phyloP scores from a whole-genome alignment of 352 stramenopile genomes.

The Globisporangium parvum region DNA sequence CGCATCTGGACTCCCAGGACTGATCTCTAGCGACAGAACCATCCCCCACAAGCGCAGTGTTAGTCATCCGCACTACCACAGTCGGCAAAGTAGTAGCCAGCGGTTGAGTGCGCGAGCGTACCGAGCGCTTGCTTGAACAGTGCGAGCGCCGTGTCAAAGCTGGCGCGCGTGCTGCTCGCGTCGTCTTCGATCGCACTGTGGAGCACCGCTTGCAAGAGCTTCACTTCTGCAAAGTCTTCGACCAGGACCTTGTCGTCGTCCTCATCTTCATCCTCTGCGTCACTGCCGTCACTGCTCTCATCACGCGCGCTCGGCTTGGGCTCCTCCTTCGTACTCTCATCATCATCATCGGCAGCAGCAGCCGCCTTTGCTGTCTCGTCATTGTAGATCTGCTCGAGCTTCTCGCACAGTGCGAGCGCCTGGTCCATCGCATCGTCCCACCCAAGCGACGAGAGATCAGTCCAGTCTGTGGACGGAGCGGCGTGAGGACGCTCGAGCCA shows the following conservation, averaged over 20 bases:
- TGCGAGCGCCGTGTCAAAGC: slow-evolving; percentile 41
- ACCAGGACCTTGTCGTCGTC: slow-evolving; percentile 41
- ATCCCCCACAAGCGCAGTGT: not conserved
- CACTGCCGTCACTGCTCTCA: not conserved
- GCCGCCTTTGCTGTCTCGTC: slow-evolving; percentile 12
- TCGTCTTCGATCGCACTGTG: slow-evolving; percentile 34
- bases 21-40: slow-evolving; percentile 19
- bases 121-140: slow-evolving; percentile 53
- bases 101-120: slow-evolving; percentile 4
- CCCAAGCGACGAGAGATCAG: not conserved
- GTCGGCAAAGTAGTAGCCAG: too few species aligned
- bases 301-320: not conserved
- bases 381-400: slow-evolving; percentile 38
- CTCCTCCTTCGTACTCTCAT: not conserved
- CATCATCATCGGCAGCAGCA: not conserved
- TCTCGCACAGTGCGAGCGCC: slow-evolving; percentile 21
- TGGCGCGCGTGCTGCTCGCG: slow-evolving; percentile 13
- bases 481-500: too few species aligned
- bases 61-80: not conserved
- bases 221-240: slow-evolving; percentile 45
- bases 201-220: slow-evolving; percentile 63
- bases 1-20: slow-evolving; percentile 46
- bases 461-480: not conserved
- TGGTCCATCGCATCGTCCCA: not conserved
- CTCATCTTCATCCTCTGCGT: slow-evolving; percentile 28